These are phyloP conservation scores for Penicillium silybi DNA, from an alignment of 495 filamentous ascomycete genomes.

Conservation along the genomic window DNA sequence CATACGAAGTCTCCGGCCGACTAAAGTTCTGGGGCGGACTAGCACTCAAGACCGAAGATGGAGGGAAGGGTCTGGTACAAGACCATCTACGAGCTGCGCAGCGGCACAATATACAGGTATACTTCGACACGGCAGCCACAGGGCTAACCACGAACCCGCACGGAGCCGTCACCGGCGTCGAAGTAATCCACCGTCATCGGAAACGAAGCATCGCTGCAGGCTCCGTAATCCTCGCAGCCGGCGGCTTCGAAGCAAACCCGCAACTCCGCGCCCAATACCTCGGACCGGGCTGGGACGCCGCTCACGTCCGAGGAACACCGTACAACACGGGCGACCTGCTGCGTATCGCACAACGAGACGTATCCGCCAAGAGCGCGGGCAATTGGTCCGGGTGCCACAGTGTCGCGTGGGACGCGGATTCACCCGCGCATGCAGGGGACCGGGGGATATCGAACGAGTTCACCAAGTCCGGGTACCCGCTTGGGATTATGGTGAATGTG, in stretches of 20 bases:
- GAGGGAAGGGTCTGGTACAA: constrained; percentile 53
- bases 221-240: constrained; percentile 53
- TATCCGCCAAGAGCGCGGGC: constrained; percentile 45
- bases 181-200: not conserved
- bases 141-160: constrained; percentile 32
- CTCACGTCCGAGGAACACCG: constrained; percentile 56
- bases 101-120: constrained; percentile 36
- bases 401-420: constrained; percentile 59
- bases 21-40: constrained; percentile 62
- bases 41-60: constrained; percentile 51
- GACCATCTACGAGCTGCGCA: constrained; percentile 42
- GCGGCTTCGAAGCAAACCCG: constrained; percentile 59
- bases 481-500: constrained; percentile 59
- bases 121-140: constrained; percentile 41
- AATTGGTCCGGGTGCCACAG: constrained; percentile 62
- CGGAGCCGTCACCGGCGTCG: constrained; percentile 27
- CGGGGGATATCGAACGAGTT: constrained; percentile 56
- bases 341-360: constrained; percentile 44
- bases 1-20: constrained; percentile 51
- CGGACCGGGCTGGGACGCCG: constrained; percentile 58
- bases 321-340: constrained; percentile 57
- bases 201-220: constrained; percentile 25
- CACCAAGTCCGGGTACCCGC: constrained; percentile 63
- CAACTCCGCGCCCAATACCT: constrained; percentile 52
- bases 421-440: constrained; percentile 47